These are phyloP conservation scores for Haberlea rhodopensis DNA, from an alignment of 257 asterid genomes.

Conservation along the genomic window DNA sequence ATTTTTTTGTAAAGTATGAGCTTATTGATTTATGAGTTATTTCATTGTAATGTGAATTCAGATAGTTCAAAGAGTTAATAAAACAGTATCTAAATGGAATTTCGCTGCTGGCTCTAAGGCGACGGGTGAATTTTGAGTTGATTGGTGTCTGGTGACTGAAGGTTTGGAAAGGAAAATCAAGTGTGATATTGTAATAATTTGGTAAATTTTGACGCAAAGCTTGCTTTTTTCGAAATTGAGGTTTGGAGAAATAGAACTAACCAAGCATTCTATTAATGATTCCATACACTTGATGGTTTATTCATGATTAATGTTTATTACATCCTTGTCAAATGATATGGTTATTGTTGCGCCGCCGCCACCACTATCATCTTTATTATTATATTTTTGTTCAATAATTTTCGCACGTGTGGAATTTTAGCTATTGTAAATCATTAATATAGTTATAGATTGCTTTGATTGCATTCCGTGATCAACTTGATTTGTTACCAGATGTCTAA, in stretches of 20 bases:
- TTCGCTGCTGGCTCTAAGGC: not conserved
- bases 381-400: too few species aligned
- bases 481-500: not conserved
- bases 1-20: not conserved
- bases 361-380: too few species aligned
- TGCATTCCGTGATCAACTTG: not conserved
- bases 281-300: not conserved
- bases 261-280: not conserved
- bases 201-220: not conserved
- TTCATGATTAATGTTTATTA: too few species aligned
- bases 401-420: not conserved
- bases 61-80: conserved; percentile 18
- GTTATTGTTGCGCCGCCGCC: too few species aligned
- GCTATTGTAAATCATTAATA: not conserved
- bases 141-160: not conserved
- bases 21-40: conserved; percentile 12
- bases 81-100: conserved; percentile 2
- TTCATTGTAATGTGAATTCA: conserved; percentile 28
- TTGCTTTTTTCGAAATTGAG: not conserved
- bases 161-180: not conserved
- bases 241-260: not conserved
- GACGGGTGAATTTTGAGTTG: not conserved
- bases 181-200: not conserved
- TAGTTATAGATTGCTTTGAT: not conserved
- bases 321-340: not conserved